Percentiles rank a stretch among this genome's conserved stretches.
Evolutionary conservation across 345 rosid genomes (phyloP).

Genomic region (Noccaea bulbosa): DNA sequence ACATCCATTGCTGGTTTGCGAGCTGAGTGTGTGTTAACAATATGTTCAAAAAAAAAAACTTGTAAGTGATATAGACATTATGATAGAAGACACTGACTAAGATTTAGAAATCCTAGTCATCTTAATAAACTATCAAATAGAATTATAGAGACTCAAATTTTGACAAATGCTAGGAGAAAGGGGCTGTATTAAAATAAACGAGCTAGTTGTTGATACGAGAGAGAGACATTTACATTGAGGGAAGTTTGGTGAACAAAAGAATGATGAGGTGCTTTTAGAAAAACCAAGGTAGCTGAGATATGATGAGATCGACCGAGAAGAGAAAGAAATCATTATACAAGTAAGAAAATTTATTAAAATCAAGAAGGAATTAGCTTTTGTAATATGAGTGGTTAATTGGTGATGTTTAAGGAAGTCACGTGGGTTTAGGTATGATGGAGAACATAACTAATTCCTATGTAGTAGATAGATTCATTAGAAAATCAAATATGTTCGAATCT

Average conservation of each 20-base stretch:
- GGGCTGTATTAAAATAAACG: not conserved
- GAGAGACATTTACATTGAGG: constrained; percentile 9
- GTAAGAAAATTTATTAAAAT: not conserved
- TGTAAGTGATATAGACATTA: constrained; percentile 1
- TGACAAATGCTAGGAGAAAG: constrained; percentile 7
- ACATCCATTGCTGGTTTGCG: too few relatives aligned
- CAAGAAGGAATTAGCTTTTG: constrained; percentile 20
- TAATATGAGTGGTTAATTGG: constrained; percentile 7
- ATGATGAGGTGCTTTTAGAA: constrained; percentile 28
- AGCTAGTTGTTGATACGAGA: constrained; percentile 21
- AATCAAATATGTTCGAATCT: not conserved
- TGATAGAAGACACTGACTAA: not conserved
- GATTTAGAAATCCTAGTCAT: constrained; percentile 11
- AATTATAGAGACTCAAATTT: not conserved
- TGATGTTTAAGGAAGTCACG: constrained; percentile 6
- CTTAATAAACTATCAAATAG: constrained; percentile 2
- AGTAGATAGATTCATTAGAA: constrained; percentile 17
- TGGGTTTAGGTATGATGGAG: not conserved
- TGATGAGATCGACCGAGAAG: constrained; percentile 5
- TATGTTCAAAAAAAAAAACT: not conserved
- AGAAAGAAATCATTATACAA: not conserved
- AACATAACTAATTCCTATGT: not conserved
- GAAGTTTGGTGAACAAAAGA: constrained; percentile 38
- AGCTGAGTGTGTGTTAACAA: too few relatives aligned
- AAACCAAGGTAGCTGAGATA: not conserved